Base-by-base conservation (phyloP, 225 moss, liverwort and hornwort species). In the Polytrichum formosum region DNA sequence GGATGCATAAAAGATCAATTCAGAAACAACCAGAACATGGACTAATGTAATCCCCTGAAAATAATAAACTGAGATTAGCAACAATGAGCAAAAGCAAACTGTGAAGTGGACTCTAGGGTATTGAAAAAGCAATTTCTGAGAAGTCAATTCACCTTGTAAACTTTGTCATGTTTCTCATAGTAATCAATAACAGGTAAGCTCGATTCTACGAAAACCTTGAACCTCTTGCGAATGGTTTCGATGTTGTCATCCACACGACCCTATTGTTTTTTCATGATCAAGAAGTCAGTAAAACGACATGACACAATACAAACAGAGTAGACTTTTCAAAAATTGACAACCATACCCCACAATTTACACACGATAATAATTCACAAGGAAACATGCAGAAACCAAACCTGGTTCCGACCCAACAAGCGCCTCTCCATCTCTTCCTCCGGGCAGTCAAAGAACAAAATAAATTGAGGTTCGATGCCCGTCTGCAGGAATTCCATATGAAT, bases 201-300 rank as follows among this genome's bases (percentile, higher is more conserved):
- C 7, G 93, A 92, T 54, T 93, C 82, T 6, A 92, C 46, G 71
- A 90, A 96, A 13, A 93, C 90, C 70, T 88, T 84, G 46, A 93
- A 93, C 53, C 96, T 84, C 77, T 93, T 93, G 26, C 93, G 91
- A 16, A 96, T 96, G 28, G 87, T 91, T 69, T 90, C 93, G 25
- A 88, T 89, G 78, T 90, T 92, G 70, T 96, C 93, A 79, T 96
- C 93, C 53, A 76, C 90, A 69, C 96, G 96, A 72, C 96, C 96
- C 96, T 96, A 73, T 63, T 9, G 13, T 13, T 13, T 46, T 37
- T 46, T 0, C 3, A 46, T 46, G 35, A 46, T 13, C 13, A 13
- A 46, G 2, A 37, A 37, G 10, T 46, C 46, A 46, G 46, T 46
- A 4, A 4, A 46, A 16, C 13, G 16, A 46, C 13, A 16, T 2